Percentiles rank a stretch among this genome's conserved stretches.
phyloP scores from a whole-genome alignment of 2,329 filamentous ascomycete genomes.

The Colletotrichum tabaci region DNA sequence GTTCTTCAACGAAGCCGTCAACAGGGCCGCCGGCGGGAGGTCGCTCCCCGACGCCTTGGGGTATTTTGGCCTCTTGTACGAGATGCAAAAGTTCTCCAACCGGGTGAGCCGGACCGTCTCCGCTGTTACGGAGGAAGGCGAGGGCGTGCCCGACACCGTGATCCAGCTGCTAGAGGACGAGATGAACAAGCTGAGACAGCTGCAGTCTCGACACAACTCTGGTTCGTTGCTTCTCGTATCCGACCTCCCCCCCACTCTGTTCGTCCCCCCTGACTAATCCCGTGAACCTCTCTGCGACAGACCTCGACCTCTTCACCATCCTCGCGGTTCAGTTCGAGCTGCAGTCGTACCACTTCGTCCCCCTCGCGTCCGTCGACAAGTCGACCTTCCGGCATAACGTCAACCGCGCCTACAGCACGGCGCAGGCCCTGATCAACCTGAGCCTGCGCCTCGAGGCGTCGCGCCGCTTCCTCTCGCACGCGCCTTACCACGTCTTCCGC shows the following conservation, averaged over 20 bases:
- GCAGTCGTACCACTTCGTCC: constrained; percentile 67
- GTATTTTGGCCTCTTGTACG: constrained; percentile 62
- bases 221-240: constrained; percentile 52
- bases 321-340: constrained; percentile 67
- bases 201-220: constrained; percentile 62
- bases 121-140: constrained; percentile 62
- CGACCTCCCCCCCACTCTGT: not conserved
- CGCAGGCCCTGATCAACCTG: constrained; percentile 60
- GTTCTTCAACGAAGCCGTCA: constrained; percentile 65
- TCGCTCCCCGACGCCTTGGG: constrained; percentile 58
- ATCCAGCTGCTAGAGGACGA: constrained; percentile 67
- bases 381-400: constrained; percentile 61
- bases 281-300: constrained; percentile 47
- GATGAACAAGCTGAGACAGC: constrained; percentile 62
- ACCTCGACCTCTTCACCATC: constrained; percentile 64
- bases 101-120: constrained; percentile 63
- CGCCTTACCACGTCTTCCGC: constrained; percentile 66
- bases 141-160: constrained; percentile 62
- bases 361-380: constrained; percentile 55
- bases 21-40: constrained; percentile 58
- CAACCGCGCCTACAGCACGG: constrained; percentile 63
- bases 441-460: constrained; percentile 47
- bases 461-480: constrained; percentile 58
- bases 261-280: not conserved
- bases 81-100: constrained; percentile 67